Conservation (phyloP, 2,329 filamentous ascomycete genomes). For the Alternaria rosae region DNA sequence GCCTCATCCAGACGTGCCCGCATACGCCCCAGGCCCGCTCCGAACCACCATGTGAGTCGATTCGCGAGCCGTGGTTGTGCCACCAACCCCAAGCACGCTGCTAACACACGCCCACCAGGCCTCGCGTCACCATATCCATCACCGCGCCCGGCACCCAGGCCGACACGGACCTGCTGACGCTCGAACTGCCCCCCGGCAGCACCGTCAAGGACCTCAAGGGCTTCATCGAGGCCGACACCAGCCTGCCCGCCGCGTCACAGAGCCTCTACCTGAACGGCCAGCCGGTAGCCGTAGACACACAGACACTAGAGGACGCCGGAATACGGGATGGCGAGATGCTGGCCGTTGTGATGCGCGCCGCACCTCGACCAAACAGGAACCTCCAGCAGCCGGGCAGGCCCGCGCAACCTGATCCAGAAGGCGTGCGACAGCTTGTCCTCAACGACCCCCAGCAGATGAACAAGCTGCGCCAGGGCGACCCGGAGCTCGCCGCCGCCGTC, state of each 20-base stretch:
- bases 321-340: slow-evolving; percentile 93
- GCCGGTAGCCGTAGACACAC: slow-evolving; percentile 76
- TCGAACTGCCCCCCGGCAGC: slow-evolving; percentile 84
- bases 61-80: slow-evolving; percentile 45
- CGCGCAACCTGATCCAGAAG: slow-evolving; percentile 69
- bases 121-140: slow-evolving; percentile 83
- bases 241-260: slow-evolving; percentile 75
- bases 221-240: slow-evolving; percentile 84
- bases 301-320: slow-evolving; percentile 81
- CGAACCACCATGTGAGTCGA: slow-evolving; percentile 46
- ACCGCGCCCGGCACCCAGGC: slow-evolving; percentile 72
- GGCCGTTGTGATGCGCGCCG: slow-evolving; percentile 73
- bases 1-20: slow-evolving; percentile 40
- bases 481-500: slow-evolving; percentile 77
- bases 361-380: slow-evolving; percentile 19
- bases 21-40: slow-evolving; percentile 26
- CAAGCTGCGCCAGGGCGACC: slow-evolving; percentile 74
- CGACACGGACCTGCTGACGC: slow-evolving; percentile 78
- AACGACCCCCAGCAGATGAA: slow-evolving; percentile 76
- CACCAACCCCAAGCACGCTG: slow-evolving; percentile 33
- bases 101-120: slow-evolving; percentile 62
- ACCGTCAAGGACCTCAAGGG: slow-evolving; percentile 85
- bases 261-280: slow-evolving; percentile 91
- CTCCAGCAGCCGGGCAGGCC: slow-evolving; percentile 15
- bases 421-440: slow-evolving; percentile 81